Evolutionary conservation across 495 filamentous ascomycete genomes (phyloP).

Genomic region (Tetracladium marchalianum): DNA sequence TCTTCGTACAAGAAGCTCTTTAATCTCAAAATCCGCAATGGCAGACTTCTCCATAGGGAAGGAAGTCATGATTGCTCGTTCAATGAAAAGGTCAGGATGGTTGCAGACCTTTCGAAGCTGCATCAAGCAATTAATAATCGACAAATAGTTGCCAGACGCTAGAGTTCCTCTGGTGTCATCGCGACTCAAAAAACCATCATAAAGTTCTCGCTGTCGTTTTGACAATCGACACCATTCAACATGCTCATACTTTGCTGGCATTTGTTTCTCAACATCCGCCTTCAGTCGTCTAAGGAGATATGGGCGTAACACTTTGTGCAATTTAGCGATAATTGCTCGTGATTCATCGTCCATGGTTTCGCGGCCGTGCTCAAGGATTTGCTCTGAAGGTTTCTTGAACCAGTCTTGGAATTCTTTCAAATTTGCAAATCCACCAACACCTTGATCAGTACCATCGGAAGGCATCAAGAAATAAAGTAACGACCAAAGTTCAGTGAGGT

Average conservation of each 20-base stretch:
- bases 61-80: constrained; percentile 94
- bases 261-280: constrained; percentile 97
- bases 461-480: constrained; percentile 94
- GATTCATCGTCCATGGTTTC: constrained; percentile 91
- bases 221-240: constrained; percentile 91
- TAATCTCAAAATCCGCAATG: constrained; percentile 66
- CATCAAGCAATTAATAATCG: constrained; percentile 98
- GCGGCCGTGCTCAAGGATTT: constrained; percentile 89
- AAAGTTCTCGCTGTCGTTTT: constrained; percentile 88
- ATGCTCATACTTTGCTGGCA: constrained; percentile 96
- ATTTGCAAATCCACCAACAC: constrained; percentile 80
- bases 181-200: constrained; percentile 95
- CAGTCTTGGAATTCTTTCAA: constrained; percentile 86
- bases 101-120: constrained; percentile 97
- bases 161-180: constrained; percentile 81
- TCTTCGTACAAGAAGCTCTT: constrained; percentile 61
- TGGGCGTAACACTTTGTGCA: constrained; percentile 87
- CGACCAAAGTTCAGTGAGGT: constrained; percentile 93
- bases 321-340: constrained; percentile 74
- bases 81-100: constrained; percentile 95
- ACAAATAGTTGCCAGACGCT: constrained; percentile 92
- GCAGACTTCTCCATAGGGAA: constrained; percentile 85
- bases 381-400: constrained; percentile 86
- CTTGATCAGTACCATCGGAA: constrained; percentile 58
- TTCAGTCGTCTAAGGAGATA: constrained; percentile 90